Evolutionary conservation across 345 rosid genomes (phyloP).

Genomic region (Combretum micranthum): DNA sequence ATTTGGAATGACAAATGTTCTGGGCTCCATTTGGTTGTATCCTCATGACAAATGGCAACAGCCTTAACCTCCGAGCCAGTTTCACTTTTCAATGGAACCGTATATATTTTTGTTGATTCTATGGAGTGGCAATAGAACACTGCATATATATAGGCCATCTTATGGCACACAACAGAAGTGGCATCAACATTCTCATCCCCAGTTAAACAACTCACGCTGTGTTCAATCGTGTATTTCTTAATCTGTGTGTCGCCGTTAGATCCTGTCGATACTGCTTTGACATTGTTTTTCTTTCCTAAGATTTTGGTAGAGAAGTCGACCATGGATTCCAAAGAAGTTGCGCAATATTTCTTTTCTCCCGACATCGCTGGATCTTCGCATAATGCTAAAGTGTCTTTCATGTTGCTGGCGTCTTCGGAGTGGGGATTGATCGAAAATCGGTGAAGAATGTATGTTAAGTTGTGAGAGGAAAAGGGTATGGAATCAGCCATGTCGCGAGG

Average conservation of each 20-base stretch:
- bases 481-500: conserved; percentile 53
- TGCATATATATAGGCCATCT: conserved; percentile 65
- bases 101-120: conserved; percentile 33
- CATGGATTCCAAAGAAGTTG: no score
- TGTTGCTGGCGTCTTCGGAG: conserved; percentile 54
- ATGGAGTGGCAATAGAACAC: conserved; percentile 79
- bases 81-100: conserved; percentile 45
- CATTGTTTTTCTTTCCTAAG: no score
- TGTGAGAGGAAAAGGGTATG: conserved; percentile 60
- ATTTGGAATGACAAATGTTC: no score
- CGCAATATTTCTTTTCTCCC: no score
- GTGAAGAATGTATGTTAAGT: conserved; percentile 41
- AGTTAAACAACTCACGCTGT: no score
- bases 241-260: no score
- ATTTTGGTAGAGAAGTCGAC: no score
- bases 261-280: no score
- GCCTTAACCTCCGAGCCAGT: conserved; percentile 60
- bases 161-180: conserved; percentile 88
- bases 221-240: no score
- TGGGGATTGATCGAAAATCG: conserved; percentile 45
- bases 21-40: conserved; percentile 82
- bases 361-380: no score
- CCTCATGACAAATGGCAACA: conserved; percentile 72
- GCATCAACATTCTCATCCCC: no score
- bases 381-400: no score